Base-by-base conservation (phyloP, 257 asterid genomes). In the Nemophila menziesii region DNA sequence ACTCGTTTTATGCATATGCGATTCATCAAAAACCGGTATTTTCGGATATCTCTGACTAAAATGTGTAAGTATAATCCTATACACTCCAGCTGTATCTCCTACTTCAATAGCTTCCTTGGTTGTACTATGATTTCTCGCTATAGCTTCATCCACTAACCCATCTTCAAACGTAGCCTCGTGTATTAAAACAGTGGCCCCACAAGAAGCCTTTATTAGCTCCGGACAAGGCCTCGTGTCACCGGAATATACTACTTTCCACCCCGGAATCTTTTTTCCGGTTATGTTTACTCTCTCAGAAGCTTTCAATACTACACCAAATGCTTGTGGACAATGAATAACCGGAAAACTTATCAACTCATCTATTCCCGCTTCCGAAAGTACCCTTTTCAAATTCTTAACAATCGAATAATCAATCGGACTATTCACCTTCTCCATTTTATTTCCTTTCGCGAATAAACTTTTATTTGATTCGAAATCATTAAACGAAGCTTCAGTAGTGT, bases 201-300 rank as follows among this genome's bases (percentile, higher is more conserved):
- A 63, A 8, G 98, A 63, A 22, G 94, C 94, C 59, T 62, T 54
- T 40, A 80, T 73, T 36, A 81, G 75, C 57, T 85, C 93, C 3
- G 82, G 85, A 65, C 98, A 90, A 14, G 98, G 98, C 63, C 98
- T 56, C 44, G 98, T 90, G 65, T 90, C 98, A 4, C 98, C 98
- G 1, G 98, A 90, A 75, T 90, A 90, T 43, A 76, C 98, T 34
- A 90, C 53, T 61, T 85, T 84, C 96, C 98, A 90, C 16, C 98
- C 96, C 0, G 96, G 94, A 22, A 79, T 67, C 38, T 58, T 70
- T 49, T 81, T 84, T 18, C 94, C 92, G 0, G 48, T 58, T 5
- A 54, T 20, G 54, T 74, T 75, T 15, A 67, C 27, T 71, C 92
- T 74, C 43, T 58, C 57, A 4, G 83, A 46, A 3, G 87, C 94